phyloP scores from a whole-genome alignment of 345 rosid genomes.

The Tarenaya hassleriana region DNA sequence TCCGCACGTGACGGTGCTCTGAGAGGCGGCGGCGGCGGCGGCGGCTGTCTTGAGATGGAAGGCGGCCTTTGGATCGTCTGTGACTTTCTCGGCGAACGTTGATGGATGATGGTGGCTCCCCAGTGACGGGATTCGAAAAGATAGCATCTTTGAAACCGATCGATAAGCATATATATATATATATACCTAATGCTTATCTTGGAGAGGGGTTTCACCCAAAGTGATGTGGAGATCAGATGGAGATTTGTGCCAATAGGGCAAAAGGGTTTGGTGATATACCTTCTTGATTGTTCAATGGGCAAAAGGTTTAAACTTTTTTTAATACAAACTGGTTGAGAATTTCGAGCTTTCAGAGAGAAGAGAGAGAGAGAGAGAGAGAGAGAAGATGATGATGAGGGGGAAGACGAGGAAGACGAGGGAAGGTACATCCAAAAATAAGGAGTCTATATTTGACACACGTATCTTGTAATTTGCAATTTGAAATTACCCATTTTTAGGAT shows the following conservation, averaged over 20 bases:
- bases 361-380: slow-evolving; percentile 3
- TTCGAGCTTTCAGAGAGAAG: slow-evolving; percentile 17
- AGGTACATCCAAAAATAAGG: slow-evolving; percentile 24
- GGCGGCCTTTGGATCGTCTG: slow-evolving; percentile 41
- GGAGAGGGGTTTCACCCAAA: slow-evolving; percentile 6
- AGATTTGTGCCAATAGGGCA: slow-evolving; percentile 4
- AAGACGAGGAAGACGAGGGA: slow-evolving; percentile 11
- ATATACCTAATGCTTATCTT: background rate
- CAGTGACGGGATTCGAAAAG: slow-evolving; percentile 18
- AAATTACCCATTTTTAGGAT: too few species aligned
- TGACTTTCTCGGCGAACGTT: slow-evolving; percentile 42
- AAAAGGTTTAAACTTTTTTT: slow-evolving; percentile 15
- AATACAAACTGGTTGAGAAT: slow-evolving; percentile 6
- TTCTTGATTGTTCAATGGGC: slow-evolving; percentile 1
- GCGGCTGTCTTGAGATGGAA: slow-evolving; percentile 40
- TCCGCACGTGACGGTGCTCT: slow-evolving; percentile 67
- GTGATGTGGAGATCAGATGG: too few species aligned
- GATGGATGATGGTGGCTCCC: slow-evolving; percentile 19
- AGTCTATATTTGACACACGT: slow-evolving; percentile 28
- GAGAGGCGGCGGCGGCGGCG: slow-evolving; percentile 39
- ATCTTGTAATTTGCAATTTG: too few species aligned
- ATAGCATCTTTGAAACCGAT: slow-evolving; percentile 24
- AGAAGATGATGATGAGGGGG: too few species aligned
- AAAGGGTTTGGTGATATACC: background rate
- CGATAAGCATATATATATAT: slow-evolving; percentile 1